Base-by-base conservation (phyloP, 2,329 filamentous ascomycete species). In the Alternaria sp. region DNA sequence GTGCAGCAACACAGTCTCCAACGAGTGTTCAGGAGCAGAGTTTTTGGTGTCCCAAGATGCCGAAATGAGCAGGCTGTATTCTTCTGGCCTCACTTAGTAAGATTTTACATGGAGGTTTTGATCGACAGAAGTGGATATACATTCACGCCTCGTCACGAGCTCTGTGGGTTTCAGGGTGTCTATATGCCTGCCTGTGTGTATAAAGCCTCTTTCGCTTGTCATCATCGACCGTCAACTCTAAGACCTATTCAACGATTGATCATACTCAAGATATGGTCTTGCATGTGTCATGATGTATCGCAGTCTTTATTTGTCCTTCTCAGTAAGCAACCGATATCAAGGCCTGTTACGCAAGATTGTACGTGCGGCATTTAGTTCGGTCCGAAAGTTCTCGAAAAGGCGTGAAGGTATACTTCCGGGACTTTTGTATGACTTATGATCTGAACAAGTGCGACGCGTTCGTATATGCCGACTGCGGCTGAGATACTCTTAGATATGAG, bases 211-310 rank as follows among this genome's bases (percentile, higher is more conserved):
- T 49, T 22, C 16, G 7, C 18, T 49, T 28, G 30, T 4, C 4
- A 25, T 16, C 18, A 49, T 2, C 28, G 7, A 1, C 4, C 0
- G 12, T 22, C 11, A 10, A 22, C 1, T 34, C 11, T 2, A 34
- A 16, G 7, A 22, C 7, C 11, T 22, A n/a, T 6, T 36, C 6
- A 12, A 36, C 14, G 14, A 2, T 36, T 36, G 32, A 36, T 14
- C 11, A 8, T 8, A 36, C 6, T 14, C 14, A 36, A 14, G 14
- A 36, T 36, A 0, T 36, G 32, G 32, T 8, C 4, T 14, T 12
- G 14, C 32, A 36, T 14, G 12, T 36, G 12, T 16, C 32, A 36
- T 36, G 32, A 12, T 14, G 8, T 6, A 36, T 36, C 32, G 14
- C 3, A 6, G 32, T 16, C 11, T 16, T 36, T 16, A 14, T 16